Conservation (phyloP, 305 asterid genomes). For the Salvia sclarea region DNA sequence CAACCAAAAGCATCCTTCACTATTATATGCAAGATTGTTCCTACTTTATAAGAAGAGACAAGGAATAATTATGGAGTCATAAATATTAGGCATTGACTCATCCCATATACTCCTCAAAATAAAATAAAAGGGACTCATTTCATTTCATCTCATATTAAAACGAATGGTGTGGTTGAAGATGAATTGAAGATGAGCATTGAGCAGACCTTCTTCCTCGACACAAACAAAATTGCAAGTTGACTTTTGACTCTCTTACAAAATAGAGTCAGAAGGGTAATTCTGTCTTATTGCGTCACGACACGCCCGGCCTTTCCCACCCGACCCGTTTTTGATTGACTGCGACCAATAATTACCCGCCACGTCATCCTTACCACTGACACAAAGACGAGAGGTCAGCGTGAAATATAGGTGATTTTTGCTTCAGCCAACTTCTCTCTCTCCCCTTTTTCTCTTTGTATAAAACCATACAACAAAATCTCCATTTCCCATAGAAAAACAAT, state of each 20-base stretch:
- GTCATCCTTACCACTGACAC: background rate
- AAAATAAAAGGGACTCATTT: too few species aligned
- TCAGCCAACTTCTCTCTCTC: background rate
- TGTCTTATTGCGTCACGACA: conserved; percentile 45
- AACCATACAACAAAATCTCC: background rate
- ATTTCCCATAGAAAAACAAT: background rate
- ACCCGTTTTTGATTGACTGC: background rate
- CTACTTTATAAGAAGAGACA: conserved; percentile 18
- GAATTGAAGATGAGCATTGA: background rate
- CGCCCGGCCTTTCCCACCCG: conserved; percentile 32
- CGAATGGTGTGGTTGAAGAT: background rate
- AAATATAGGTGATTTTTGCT: background rate
- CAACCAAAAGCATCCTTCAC: background rate
- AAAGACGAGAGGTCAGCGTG: background rate
- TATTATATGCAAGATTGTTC: conserved; percentile 23
- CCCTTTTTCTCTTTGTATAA: conserved; percentile 3
- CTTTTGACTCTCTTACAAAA: conserved; percentile 48
- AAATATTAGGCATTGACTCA: background rate
- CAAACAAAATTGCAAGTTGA: conserved; percentile 50
- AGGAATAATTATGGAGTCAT: conserved; percentile 13
- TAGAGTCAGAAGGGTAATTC: conserved; percentile 41
- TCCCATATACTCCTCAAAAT: background rate
- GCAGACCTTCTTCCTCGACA: background rate
- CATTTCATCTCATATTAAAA: too few species aligned
- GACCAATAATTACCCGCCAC: conserved; percentile 4